A percentile compares a stretch with the other conserved stretches of the same genome.
Conservation (phyloP, 1,284 basidiomycete genomes). For the Ganoderma leucocontextum region DNA sequence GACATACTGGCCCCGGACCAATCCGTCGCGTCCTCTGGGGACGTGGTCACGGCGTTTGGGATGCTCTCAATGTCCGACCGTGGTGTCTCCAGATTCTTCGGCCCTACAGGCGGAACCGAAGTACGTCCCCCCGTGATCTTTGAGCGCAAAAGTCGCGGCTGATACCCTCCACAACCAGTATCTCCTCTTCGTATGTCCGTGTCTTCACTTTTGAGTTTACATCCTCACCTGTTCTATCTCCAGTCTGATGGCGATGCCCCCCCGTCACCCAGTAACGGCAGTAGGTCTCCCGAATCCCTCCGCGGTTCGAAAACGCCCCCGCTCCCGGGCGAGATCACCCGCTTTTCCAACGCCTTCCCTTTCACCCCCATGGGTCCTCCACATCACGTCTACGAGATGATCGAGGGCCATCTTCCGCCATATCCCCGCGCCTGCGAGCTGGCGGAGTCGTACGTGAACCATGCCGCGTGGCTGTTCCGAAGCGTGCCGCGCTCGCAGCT, state of each 20-base stretch:
- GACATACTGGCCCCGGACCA: constrained; percentile 24
- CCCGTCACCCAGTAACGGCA: constrained; percentile 37
- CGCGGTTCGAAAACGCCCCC: constrained; percentile 46
- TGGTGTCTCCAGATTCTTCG: constrained; percentile 71
- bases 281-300: constrained; percentile 43
- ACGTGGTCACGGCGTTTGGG: constrained; percentile 51
- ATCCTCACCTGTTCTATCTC: constrained; percentile 11
- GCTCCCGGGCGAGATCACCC: constrained; percentile 50
- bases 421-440: constrained; percentile 58
- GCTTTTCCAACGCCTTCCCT: constrained; percentile 69
- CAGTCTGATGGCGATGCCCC: constrained; percentile 39
- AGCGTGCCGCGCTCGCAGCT: constrained; percentile 68
- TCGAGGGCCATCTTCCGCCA: constrained; percentile 48
- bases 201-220: constrained; percentile 10
- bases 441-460: constrained; percentile 68
- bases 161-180: constrained; percentile 34
- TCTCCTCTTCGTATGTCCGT: constrained; percentile 39
- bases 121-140: constrained; percentile 38
- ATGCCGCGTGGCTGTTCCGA: constrained; percentile 61
- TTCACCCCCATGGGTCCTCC: constrained; percentile 66
- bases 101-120: constrained; percentile 67
- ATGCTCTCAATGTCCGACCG: constrained; percentile 68
- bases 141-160: constrained; percentile 4
- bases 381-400: constrained; percentile 54
- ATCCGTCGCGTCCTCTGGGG: constrained; percentile 19